Evolutionary conservation across 2,329 filamentous ascomycete genomes (phyloP), one percentile per base, ranked within the genome.

Genomic region (Paecilomyces variotii): DNA sequence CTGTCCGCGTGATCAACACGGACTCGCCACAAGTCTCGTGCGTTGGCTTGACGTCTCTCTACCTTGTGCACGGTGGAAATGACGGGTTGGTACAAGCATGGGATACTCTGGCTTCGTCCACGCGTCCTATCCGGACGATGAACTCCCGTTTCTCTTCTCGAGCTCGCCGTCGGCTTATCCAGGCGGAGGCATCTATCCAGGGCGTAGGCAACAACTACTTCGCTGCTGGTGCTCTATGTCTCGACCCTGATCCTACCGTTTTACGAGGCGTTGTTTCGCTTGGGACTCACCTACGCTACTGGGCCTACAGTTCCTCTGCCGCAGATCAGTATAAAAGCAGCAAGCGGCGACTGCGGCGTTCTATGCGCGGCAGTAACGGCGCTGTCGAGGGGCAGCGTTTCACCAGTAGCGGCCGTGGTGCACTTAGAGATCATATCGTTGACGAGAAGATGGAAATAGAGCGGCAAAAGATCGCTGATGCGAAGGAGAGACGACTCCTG

Each of bases 11-110:
- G 55, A 92, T 97, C 53, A 86, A 92, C 66, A 97, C 94, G 0
- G 91, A 96, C 53, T 97, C 93, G 0, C 91, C 93, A 0, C 84
- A 91, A 69, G 86, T 97, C 19, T 90, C 91, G 0, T 90, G 87
- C 61, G 74, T 99, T 14, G 94, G 88, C 4, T 73, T 96, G 53
- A 91, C 91, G 1, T 89, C 91, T 1, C 79, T 99, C 14, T 95
- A 96, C 69, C 76, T 99, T 14, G 89, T 97, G 5, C 90, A 96
- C 71, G 94, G 94, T 55, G 94, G 94, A 27, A 96, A 89, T 64
- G 94, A 99, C 74, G 93, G 94, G 0, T 83, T 97, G 2, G 93
- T 96, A 3, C 94, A 97, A 72, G 90, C 91, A 4, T 99, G 94
- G 94, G 94, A 99, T 76, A 90, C 89, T n/a, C 79, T 99, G 53